Base-by-base conservation (phyloP, 345 rosid species). In the Erysimum cheiranthoides region DNA sequence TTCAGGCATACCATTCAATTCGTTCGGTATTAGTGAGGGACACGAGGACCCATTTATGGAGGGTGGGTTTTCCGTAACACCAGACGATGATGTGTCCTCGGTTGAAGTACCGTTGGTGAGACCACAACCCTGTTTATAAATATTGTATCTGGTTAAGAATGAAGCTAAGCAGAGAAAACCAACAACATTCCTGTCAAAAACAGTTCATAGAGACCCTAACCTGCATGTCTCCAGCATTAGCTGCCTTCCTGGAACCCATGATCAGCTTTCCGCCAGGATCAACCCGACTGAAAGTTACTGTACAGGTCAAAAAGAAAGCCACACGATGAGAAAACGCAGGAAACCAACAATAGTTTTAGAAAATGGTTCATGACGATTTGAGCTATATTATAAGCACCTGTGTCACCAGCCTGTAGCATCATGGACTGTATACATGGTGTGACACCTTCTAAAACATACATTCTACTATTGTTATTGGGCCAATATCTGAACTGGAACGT, bases 381-480 rank as follows among this genome's bases (percentile, higher is more conserved):
- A 18, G 28, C 16, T 36, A 54, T 30, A 40, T 51, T 60, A 60
- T 7, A 57, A 56, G 31, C 86, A 93, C 98, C 89, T 79, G 94
- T 93, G 79, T 93, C 98, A 51, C 97, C 97, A 25, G 98, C 98
- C 77, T 57, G 86, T 53, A 93, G 82, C 77, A 87, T 85, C 98
- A 93, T 90, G 58, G 96, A 85, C 73, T 93, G 97, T 75, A 93
- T 91, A 86, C 98, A 93, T 67, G 98, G 97, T 65, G 97, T 93
- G 66, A 93, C 98, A 72, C 98, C 98, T 77, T 93, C 98, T 78
- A 93, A 84, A 60, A 91, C 98, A 85, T 91, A 93, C 97, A 93
- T 93, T 82, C 98, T 88, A 75, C 98, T 93, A 56, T 93, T 93
- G 89, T 93, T 93, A 80, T 93, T 93, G 25, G 98, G 98, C 98